A percentile compares a stretch with the other conserved stretches of the same genome.
phyloP scores from a whole-genome alignment of 352 stramenopile genomes.

The Pythium angustatum region DNA sequence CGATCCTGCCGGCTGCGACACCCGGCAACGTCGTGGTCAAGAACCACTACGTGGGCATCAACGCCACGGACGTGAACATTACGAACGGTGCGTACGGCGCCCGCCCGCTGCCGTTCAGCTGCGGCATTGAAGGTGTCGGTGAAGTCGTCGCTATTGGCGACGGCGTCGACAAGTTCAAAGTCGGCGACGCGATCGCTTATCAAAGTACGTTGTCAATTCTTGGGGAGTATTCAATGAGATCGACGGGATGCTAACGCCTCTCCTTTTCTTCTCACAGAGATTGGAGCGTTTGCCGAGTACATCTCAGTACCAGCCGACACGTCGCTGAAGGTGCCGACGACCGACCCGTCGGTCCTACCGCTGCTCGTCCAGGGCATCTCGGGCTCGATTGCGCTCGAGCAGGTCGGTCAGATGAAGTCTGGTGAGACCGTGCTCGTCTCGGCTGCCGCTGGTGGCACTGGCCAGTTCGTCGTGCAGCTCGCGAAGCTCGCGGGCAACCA shows the following conservation, averaged over 20 bases:
- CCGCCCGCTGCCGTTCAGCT: conserved; percentile 26
- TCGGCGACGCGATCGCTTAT: conserved; percentile 38
- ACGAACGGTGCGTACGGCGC: conserved; percentile 24
- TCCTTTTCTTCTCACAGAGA: background rate
- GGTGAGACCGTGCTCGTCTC: conserved; percentile 50
- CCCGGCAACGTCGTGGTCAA: conserved; percentile 28
- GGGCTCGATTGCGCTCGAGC: conserved; percentile 45
- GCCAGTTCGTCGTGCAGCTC: conserved; percentile 72
- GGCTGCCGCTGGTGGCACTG: conserved; percentile 54
- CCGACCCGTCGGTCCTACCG: conserved; percentile 27
- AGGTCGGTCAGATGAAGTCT: conserved; percentile 45
- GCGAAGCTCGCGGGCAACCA: conserved; percentile 68
- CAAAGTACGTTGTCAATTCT: conserved; percentile 15
- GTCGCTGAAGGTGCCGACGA: conserved; percentile 16
- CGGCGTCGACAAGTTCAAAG: conserved; percentile 28
- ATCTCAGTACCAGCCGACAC: conserved; percentile 15
- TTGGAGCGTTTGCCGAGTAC: conserved; percentile 30
- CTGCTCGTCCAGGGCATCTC: conserved; percentile 44
- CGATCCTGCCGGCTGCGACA: conserved; percentile 16
- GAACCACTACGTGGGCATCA: conserved; percentile 39
- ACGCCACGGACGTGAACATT: conserved; percentile 40
- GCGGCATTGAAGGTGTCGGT: conserved; percentile 33
- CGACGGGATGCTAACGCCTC: too few relatives aligned
- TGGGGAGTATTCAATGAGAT: too few relatives aligned
- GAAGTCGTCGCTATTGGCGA: conserved; percentile 34